Base-by-base conservation (phyloP, 768 basidiomycete species). In the Clavulina sp. region DNA sequence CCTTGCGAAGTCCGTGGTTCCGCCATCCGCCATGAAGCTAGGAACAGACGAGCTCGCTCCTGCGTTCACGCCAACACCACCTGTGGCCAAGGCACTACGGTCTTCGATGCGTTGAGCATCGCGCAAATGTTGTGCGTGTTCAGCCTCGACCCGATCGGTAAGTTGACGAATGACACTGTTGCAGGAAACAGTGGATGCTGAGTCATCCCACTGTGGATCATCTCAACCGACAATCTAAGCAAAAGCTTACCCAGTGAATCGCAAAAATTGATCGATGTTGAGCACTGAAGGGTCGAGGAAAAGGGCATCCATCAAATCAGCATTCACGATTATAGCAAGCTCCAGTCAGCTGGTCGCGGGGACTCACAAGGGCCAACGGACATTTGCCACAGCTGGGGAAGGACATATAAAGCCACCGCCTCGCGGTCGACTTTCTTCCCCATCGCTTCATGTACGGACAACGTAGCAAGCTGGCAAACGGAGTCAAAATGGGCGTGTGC, bases 321-420 rank as follows among this genome's bases (percentile, higher is more conserved):
- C 24, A 28, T 46, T 46, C 24, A 49, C 30, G 47, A 50, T 3
- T 49, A 28, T 30, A 29, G 16, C 32, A 30, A 30, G 6, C 7
- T 29, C 28, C 28, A 49, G 16, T 29, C 4, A 4, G 26, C 13
- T 30, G 13, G 40, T 34, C 30, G 4, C 30, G 30, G 41, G 4
- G 2, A 73, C 83, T 60, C 61, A 88, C 87, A 63, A 51, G 92
- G 92, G 24, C 89, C 92, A 69, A 97, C 93, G 2, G 85, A 91
- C 91, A 99, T 96, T 2, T 82, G 71, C 95, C 95, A 99, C 26
- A 92, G 66, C 63, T 93, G 88, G 5, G 88, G 88, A 9, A 93
- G 69, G 29, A 93, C 84, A 40, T 88, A 70, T 0, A 82, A 85
- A 2, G 87, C 87, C 7, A 89, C 84, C 6, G 91, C 87, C 65